These are phyloP conservation scores for Coprinopsis strossmayeri DNA, from an alignment of 768 basidiomycete species.

Conservation along the genomic window DNA sequence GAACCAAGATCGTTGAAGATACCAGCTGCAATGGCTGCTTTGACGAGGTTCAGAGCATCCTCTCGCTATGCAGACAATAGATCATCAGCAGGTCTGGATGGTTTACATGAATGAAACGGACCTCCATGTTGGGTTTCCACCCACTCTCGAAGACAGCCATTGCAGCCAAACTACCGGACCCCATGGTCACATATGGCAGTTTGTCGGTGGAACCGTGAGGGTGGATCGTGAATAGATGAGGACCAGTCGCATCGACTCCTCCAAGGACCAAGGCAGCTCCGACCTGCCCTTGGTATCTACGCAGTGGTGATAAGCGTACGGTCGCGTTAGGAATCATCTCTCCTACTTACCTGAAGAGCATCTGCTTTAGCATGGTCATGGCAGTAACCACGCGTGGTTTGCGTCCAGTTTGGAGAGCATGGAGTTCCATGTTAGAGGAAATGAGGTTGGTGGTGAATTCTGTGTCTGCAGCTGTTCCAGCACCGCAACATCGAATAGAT, in stretches of 20 bases:
- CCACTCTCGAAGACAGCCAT: conserved; percentile 95
- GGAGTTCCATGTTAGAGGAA: conserved; percentile 92
- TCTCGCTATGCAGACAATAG: conserved; percentile 45
- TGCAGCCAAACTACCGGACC: conserved; percentile 90
- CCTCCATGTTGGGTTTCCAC: conserved; percentile 81
- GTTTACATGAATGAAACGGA: conserved; percentile 26
- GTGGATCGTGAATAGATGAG: conserved; percentile 92
- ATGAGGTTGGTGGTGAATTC: conserved; percentile 94
- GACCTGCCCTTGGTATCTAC: conserved; percentile 86
- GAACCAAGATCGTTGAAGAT: conserved; percentile 99
- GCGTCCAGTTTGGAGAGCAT: conserved; percentile 82
- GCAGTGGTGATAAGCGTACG: background rate
- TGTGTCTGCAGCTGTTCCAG: conserved; percentile 98
- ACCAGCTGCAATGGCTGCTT: conserved; percentile 85
- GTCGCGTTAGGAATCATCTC: conserved; percentile 13
- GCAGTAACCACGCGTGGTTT: conserved; percentile 94
- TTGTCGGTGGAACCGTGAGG: conserved; percentile 99
- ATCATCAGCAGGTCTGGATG: background rate
- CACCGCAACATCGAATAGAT: conserved; percentile 94
- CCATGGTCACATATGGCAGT: conserved; percentile 98
- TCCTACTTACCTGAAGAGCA: conserved; percentile 68
- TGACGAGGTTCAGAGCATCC: conserved; percentile 78
- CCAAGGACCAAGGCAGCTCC: conserved; percentile 96
- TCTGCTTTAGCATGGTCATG: conserved; percentile 98
- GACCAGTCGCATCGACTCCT: conserved; percentile 90